Conservation (phyloP, 139 green algal genomes). For the Chlamydomonas applanata region DNA sequence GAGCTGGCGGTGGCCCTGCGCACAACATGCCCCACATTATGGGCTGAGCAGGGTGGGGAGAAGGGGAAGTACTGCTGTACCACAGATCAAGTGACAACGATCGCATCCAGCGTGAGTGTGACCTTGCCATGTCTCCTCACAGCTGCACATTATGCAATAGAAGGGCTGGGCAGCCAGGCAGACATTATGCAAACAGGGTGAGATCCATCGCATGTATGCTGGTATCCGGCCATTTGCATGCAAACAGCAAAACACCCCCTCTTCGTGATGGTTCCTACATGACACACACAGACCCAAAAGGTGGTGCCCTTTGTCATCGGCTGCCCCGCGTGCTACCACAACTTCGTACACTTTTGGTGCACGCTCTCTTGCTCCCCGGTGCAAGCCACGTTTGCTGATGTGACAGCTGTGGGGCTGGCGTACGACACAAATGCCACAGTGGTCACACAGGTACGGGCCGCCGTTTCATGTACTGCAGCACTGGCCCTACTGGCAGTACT, state of each 20-base stretch:
- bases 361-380: slow-evolving; percentile 67
- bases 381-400: slow-evolving; percentile 82
- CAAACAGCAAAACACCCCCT: too few species aligned
- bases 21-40: slow-evolving; percentile 68
- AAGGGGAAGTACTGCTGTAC: slow-evolving; percentile 73
- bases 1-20: slow-evolving; percentile 34
- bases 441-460: slow-evolving; percentile 46
- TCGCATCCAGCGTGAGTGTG: slow-evolving; percentile 37
- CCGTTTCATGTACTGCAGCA: too few species aligned
- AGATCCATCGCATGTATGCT: background rate
- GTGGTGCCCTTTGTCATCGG: slow-evolving; percentile 77
- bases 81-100: slow-evolving; percentile 69
- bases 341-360: slow-evolving; percentile 90
- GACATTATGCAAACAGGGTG: too few species aligned
- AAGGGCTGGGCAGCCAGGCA: too few species aligned
- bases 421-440: slow-evolving; percentile 37
- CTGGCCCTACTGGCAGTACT: too few species aligned
- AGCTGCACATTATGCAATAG: too few species aligned
- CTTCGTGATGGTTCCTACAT: too few species aligned
- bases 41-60: slow-evolving; percentile 32
- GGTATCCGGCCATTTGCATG: too few species aligned
- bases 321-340: slow-evolving; percentile 87
- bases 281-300: slow-evolving; percentile 46
- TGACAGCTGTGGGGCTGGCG: slow-evolving; percentile 61
- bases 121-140: too few species aligned